Evolutionary conservation across 2,329 filamentous ascomycete species (phyloP).

Genomic region (Stemphylium beticola): DNA sequence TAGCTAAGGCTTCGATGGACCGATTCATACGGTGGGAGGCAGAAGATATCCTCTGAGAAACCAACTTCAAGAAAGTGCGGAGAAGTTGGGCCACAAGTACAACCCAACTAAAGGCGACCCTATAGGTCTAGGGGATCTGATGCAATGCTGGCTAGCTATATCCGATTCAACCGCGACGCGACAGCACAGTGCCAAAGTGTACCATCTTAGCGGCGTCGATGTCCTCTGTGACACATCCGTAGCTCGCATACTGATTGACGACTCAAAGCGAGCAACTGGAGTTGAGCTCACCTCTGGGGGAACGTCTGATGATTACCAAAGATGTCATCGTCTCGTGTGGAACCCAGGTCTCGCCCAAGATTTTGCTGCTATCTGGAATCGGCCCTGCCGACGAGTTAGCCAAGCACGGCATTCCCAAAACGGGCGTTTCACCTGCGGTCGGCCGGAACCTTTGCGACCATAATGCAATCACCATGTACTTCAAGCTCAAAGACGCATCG

Average conservation of each 20-base stretch:
- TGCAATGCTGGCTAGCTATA: slow-evolving; percentile 21
- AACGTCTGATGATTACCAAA: slow-evolving; percentile 28
- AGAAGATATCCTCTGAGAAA: slow-evolving; percentile 23
- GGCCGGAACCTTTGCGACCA: slow-evolving; percentile 36
- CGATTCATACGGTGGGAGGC: slow-evolving; percentile 20
- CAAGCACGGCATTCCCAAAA: slow-evolving; percentile 19
- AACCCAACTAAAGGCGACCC: slow-evolving; percentile 23
- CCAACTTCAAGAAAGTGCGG: slow-evolving; percentile 10
- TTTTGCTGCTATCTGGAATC: slow-evolving; percentile 48
- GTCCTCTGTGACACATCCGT: slow-evolving; percentile 12
- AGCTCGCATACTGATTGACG: slow-evolving; percentile 22
- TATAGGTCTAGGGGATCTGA: slow-evolving; percentile 16
- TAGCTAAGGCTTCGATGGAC: slow-evolving; percentile 25
- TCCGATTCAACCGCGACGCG: slow-evolving; percentile 15
- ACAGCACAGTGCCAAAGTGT: slow-evolving; percentile 27
- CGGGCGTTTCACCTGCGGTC: slow-evolving; percentile 25
- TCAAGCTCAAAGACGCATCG: slow-evolving; percentile 22
- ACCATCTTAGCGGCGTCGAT: slow-evolving; percentile 22
- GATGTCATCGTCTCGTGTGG: slow-evolving; percentile 53
- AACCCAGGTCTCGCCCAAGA: slow-evolving; percentile 49
- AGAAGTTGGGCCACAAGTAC: slow-evolving; percentile 17
- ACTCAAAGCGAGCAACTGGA: slow-evolving; percentile 27
- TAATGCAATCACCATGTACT: slow-evolving; percentile 16
- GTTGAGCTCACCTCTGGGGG: slow-evolving; percentile 22
- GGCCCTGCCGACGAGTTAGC: slow-evolving; percentile 30